phyloP scores from a whole-genome alignment of 78 protist species.

The Dictyostelium citrinum region DNA sequence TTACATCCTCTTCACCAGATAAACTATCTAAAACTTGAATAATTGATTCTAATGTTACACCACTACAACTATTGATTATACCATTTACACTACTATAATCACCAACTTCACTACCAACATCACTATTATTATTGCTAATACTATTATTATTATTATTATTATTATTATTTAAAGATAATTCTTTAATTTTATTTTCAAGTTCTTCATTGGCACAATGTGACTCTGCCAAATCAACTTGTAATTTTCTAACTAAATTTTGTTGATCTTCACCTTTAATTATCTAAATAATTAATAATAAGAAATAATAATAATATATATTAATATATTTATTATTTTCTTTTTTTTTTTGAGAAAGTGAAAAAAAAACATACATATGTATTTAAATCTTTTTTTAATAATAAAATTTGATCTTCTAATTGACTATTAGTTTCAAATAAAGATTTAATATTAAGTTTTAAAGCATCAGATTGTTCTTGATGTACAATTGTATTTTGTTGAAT shows the following conservation, averaged over 20 bases:
- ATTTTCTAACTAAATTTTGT: neutral
- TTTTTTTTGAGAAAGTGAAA: too few relatives aligned
- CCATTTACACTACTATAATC: neutral
- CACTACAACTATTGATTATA: neutral
- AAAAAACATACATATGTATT: neutral
- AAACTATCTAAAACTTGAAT: neutral
- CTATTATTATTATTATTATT: too few relatives aligned
- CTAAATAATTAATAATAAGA: neutral
- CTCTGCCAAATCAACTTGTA: conserved; percentile 68
- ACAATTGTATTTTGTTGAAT: conserved; percentile 19
- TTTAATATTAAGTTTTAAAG: conserved; percentile 57
- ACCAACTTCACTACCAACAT: neutral
- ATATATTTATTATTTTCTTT: too few relatives aligned
- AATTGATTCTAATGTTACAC: conserved; percentile 2
- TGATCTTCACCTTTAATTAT: conserved; percentile 38
- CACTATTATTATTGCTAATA: neutral
- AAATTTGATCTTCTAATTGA: conserved; percentile 31
- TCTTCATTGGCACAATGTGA: conserved; percentile 35
- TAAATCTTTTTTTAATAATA: conserved; percentile 36
- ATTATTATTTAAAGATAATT: neutral
- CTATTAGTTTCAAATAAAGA: conserved; percentile 52
- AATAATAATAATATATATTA: too few relatives aligned
- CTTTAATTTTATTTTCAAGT: conserved; percentile 14
- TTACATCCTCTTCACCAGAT: neutral
- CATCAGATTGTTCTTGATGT: conserved; percentile 45